Conservation (phyloP, 164 flowering plant species). For the Annona cherimola region DNA sequence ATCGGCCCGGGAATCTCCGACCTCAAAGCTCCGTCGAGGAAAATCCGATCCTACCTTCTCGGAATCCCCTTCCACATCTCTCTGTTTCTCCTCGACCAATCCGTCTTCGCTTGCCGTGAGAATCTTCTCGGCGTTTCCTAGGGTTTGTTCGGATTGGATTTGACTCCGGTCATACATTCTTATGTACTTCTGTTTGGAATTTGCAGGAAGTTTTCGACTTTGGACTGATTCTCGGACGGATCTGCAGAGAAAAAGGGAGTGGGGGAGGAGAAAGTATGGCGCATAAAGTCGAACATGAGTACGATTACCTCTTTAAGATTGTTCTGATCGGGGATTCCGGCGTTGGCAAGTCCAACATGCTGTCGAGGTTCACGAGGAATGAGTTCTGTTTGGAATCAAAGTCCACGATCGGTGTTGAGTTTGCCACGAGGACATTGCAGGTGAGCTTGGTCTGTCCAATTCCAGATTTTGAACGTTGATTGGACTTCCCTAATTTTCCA, state of each 20-base stretch:
- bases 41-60: background rate
- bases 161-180: background rate
- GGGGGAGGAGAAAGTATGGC: constrained; percentile 37
- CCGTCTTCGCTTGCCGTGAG: constrained; percentile 1
- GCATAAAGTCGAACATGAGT: constrained; percentile 67
- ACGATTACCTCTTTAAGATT: constrained; percentile 75
- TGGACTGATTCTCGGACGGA: constrained; percentile 10
- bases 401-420: constrained; percentile 81
- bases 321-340: constrained; percentile 83
- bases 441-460: constrained; percentile 16
- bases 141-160: constrained; percentile 8
- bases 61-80: background rate
- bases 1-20: background rate
- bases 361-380: constrained; percentile 70
- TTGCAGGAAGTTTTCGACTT: constrained; percentile 1
- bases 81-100: background rate
- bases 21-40: background rate
- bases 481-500: background rate
- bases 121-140: background rate
- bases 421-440: constrained; percentile 75
- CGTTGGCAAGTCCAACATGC: constrained; percentile 77
- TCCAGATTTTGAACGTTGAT: background rate
- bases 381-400: constrained; percentile 84
- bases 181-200: background rate
- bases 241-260: background rate